Evolutionary conservation across 73 alveolate genomes (phyloP), one percentile per base, ranked within the genome.

Genomic region (Paramecium caudatum): DNA sequence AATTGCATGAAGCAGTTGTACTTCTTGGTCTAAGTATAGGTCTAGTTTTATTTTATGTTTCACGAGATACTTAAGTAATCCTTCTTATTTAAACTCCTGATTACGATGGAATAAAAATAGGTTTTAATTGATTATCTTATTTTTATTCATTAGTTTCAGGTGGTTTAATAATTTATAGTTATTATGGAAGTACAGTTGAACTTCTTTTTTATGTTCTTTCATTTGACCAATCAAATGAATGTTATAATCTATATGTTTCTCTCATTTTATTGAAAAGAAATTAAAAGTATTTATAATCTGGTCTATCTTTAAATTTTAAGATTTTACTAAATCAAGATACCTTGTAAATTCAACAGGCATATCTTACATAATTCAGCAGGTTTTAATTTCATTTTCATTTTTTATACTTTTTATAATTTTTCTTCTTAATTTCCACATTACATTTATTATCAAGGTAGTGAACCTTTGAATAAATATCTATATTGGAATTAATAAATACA

Each of bases 391-490:
- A 83, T 69, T 91, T 96, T 96, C 97, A 90, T 94, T 46, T 95
- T 96, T 92, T 83, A 84, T 49, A 97, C 93, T 84, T 90, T 94
- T 88, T 93, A 94, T 70, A 95, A 95, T 82, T 97, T 97, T 80
- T 97, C 98, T 62, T 95, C 95, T 85, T 94, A 95, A 7, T 96
- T 90, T 82, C 93, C 84, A 0, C 97, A 98, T 88, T 91, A 68
- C 84, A 94, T 91, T 1, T 99, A 98, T 80, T 95, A 95, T 99
- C 99, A 97, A 16, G 99, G 99, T 47, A 92, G 69, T 48, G 63
- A 81, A n/a, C 96, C 94, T 25, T 92, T 90, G 17, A 92, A 49
- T 34, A 92, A 91, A 49, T 21, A 49, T 49, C 70, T 49, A 32
- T 49, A 15, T 49, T 21, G 19, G 19, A 49, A 17, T 17, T 62